Evolutionary conservation across 768 basidiomycete species (phyloP).

Genomic region (Solioccasus polychromus): DNA sequence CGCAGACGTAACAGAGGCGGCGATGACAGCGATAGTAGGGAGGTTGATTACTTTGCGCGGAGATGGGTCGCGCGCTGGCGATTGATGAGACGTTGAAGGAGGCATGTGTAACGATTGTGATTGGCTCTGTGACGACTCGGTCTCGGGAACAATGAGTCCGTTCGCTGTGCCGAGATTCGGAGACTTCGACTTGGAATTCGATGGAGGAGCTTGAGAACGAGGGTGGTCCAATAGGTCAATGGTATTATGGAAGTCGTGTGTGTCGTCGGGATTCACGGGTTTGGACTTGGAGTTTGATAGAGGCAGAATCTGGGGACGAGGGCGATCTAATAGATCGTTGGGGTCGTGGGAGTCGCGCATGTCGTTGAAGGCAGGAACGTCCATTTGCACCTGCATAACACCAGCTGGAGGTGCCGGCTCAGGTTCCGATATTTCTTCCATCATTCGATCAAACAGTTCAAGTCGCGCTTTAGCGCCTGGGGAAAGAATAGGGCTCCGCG

Average conservation of each 20-base stretch:
- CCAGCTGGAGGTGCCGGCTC: not conserved
- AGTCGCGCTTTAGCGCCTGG: conserved; percentile 27
- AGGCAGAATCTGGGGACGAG: conserved; percentile 1
- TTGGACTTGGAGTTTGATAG: conserved; percentile 3
- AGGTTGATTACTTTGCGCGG: conserved; percentile 3
- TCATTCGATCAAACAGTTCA: conserved; percentile 29
- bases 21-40: conserved; percentile 19
- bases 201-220: too few species aligned
- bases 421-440: conserved; percentile 1
- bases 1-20: conserved; percentile 7
- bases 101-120: conserved; percentile 7
- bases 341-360: not conserved
- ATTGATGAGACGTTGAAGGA: not conserved
- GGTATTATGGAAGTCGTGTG: not conserved
- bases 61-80: not conserved
- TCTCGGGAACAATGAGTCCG: conserved; percentile 31
- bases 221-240: conserved; percentile 6
- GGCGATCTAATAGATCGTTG: conserved; percentile 6
- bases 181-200: not conserved
- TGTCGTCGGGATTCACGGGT: not conserved
- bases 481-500: conserved; percentile 19
- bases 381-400: not conserved
- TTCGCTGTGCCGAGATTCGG: conserved; percentile 9
- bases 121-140: conserved; percentile 29
- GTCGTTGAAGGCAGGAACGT: conserved; percentile 2